These are phyloP conservation scores for Ophiognomonia clavigignenti-juglandacearum DNA, from an alignment of 2,329 filamentous ascomycete genomes.

Conservation along the genomic window DNA sequence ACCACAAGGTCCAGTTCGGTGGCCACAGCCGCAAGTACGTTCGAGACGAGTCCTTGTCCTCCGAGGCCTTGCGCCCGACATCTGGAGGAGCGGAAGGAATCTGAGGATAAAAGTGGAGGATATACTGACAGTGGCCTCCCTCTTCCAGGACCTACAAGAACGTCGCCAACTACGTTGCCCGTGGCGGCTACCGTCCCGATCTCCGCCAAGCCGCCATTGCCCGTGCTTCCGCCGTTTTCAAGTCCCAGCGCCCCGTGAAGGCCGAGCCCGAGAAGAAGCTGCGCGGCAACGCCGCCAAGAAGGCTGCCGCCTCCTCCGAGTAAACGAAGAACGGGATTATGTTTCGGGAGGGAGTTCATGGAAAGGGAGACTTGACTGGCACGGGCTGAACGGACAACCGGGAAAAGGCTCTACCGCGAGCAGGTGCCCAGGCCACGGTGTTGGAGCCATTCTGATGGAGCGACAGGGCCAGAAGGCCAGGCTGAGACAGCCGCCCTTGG, in stretches of 20 bases:
- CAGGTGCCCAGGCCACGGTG: conserved; percentile 8
- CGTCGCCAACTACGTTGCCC: conserved; percentile 77
- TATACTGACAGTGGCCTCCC: neutral
- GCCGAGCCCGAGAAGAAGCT: conserved; percentile 67
- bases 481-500: conserved; percentile 1
- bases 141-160: conserved; percentile 73
- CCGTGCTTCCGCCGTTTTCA: conserved; percentile 80
- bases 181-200: conserved; percentile 79
- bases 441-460: neutral
- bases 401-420: too few relatives aligned
- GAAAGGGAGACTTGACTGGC: conserved; percentile 6
- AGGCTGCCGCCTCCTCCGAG: conserved; percentile 59
- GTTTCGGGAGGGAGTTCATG: neutral
- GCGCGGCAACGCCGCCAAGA: conserved; percentile 74
- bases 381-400: too few relatives aligned
- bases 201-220: conserved; percentile 74
- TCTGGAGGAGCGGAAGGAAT: too few relatives aligned
- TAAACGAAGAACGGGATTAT: conserved; percentile 30
- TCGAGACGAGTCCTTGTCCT: conserved; percentile 33
- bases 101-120: neutral
- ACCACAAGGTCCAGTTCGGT: conserved; percentile 64
- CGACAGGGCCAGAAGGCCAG: neutral
- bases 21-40: conserved; percentile 75
- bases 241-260: conserved; percentile 76
- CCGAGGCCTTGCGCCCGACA: neutral